Conservation (phyloP, 805 yeast species). For the Candida corydali region DNA sequence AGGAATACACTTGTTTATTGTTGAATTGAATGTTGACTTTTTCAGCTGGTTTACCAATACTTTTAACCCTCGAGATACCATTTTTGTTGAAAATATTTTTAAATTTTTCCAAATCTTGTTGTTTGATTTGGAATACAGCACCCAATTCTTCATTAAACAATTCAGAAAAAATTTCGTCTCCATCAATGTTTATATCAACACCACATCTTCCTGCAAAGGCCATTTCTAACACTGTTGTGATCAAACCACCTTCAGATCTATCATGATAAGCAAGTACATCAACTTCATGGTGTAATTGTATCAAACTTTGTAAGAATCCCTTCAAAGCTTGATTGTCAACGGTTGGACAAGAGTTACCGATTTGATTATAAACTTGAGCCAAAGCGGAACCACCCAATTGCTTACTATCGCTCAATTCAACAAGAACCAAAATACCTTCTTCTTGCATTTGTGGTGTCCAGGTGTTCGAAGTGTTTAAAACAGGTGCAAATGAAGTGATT, state of each 20-base stretch:
- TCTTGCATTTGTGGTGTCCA: conserved; percentile 88
- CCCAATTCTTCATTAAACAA: conserved; percentile 94
- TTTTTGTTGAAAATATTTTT: conserved; percentile 48
- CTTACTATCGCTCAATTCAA: conserved; percentile 63
- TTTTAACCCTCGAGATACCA: conserved; percentile 55
- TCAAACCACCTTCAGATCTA: conserved; percentile 93
- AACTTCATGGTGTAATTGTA: conserved; percentile 62
- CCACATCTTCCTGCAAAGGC: conserved; percentile 96
- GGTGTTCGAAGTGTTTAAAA: conserved; percentile 75
- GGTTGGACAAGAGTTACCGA: conserved; percentile 79
- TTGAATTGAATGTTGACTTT: conserved; percentile 44
- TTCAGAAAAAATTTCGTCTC: conserved; percentile 44
- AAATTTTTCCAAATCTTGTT: conserved; percentile 52
- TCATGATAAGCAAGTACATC: conserved; percentile 89
- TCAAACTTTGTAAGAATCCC: conserved; percentile 63
- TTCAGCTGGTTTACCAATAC: conserved; percentile 66
- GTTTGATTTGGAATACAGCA: conserved; percentile 84
- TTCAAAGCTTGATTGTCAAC: conserved; percentile 67
- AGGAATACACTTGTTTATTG: conserved; percentile 42
- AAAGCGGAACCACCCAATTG: conserved; percentile 91
- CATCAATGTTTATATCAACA: conserved; percentile 48
- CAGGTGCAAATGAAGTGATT: conserved; percentile 89
- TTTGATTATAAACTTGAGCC: conserved; percentile 87
- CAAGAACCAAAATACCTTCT: conserved; percentile 65
- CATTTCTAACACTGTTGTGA: conserved; percentile 86